A percentile compares a stretch with the other conserved stretches of the same genome.
phyloP scores from a whole-genome alignment of 805 yeast genomes.

The Spencermartinsiella europaea region DNA sequence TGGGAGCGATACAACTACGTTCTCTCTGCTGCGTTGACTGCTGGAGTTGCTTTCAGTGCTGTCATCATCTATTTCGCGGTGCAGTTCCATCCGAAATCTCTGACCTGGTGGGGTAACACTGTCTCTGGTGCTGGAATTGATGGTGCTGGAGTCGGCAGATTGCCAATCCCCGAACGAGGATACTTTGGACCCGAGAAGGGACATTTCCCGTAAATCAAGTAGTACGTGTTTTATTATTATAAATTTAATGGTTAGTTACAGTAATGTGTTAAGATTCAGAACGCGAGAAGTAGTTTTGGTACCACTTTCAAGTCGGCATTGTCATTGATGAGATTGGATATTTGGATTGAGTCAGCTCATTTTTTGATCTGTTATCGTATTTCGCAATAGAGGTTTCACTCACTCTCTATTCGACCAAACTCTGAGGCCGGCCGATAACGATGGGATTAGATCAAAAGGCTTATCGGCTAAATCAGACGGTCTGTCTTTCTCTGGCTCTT shows the following conservation, averaged over 20 bases:
- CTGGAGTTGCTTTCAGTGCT: conserved; percentile 48
- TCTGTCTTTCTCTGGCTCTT: background rate
- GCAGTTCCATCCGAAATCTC: conserved; percentile 31
- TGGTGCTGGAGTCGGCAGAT: conserved; percentile 11
- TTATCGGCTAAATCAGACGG: background rate
- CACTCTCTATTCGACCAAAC: too few species aligned
- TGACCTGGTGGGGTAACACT: conserved; percentile 48
- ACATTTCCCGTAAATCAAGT: conserved; percentile 18
- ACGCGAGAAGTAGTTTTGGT: too few species aligned
- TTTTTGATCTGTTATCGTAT: too few species aligned
- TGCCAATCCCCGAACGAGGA: conserved; percentile 17
- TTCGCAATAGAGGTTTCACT: too few species aligned
- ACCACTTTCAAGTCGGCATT: too few species aligned
- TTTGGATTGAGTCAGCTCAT: too few species aligned
- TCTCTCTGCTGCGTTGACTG: conserved; percentile 43
- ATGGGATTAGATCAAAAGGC: background rate
- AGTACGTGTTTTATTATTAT: background rate
- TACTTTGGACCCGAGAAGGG: conserved; percentile 21
- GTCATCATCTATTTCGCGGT: conserved; percentile 41
- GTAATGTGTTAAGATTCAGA: too few species aligned
- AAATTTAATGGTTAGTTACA: background rate
- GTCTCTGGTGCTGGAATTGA: conserved; percentile 18
- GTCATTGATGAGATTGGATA: too few species aligned
- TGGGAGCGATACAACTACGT: conserved; percentile 52
- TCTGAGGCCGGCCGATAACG: background rate